Conservation (phyloP, 2,329 filamentous ascomycete species). For the Rachicladosporium sp. region DNA sequence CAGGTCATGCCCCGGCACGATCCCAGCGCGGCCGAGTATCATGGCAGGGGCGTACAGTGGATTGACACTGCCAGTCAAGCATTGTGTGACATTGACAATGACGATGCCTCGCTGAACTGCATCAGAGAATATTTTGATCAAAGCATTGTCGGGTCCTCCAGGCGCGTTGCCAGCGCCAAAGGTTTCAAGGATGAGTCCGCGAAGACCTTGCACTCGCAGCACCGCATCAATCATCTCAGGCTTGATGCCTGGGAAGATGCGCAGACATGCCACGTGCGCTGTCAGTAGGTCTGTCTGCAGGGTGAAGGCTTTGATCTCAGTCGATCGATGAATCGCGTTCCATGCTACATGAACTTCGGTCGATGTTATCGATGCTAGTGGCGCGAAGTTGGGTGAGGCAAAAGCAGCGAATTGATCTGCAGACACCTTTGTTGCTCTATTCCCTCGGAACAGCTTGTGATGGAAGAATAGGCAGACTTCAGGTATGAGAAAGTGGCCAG, state of each 20-base stretch:
- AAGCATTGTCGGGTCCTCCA: conserved; percentile 62
- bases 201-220: conserved; percentile 60
- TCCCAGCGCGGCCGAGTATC: conserved; percentile 66
- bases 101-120: conserved; percentile 72
- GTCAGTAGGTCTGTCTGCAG: conserved; percentile 59
- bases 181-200: conserved; percentile 76
- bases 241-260: conserved; percentile 84
- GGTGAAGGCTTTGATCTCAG: conserved; percentile 25
- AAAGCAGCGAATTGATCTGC: conserved; percentile 81
- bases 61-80: conserved; percentile 39
- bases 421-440: conserved; percentile 77
- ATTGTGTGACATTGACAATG: conserved; percentile 87
- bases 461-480: conserved; percentile 93
- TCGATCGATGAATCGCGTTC: conserved; percentile 64
- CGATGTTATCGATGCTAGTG: conserved; percentile 56
- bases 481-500: conserved; percentile 82
- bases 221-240: conserved; percentile 83
- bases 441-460: conserved; percentile 78
- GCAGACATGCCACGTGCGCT: conserved; percentile 76
- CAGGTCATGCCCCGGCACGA: conserved; percentile 80
- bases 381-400: conserved; percentile 72
- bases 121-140: conserved; percentile 64
- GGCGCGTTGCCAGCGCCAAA: conserved; percentile 91
- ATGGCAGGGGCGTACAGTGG: conserved; percentile 36
- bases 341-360: conserved; percentile 63